Conservation (phyloP, 2,329 filamentous ascomycete species). For the Aspergillus novofumigatus region DNA sequence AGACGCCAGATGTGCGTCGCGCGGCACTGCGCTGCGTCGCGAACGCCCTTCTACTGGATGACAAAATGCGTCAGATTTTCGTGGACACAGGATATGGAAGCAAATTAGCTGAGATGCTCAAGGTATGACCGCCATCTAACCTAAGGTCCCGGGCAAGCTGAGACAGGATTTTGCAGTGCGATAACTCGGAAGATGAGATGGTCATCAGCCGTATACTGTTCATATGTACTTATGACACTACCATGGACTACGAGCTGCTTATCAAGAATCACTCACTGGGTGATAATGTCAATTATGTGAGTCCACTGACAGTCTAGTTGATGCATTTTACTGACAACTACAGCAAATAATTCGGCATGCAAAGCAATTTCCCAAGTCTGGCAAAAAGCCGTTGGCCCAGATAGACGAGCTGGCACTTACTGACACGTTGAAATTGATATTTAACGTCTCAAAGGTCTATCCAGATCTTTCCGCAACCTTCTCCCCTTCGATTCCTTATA, state of each 20-base stretch:
- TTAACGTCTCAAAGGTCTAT: slow-evolving; percentile 78
- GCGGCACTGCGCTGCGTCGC: slow-evolving; percentile 79
- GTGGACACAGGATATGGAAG: slow-evolving; percentile 65
- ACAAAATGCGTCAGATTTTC: slow-evolving; percentile 65
- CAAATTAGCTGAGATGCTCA: slow-evolving; percentile 67
- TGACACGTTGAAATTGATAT: slow-evolving; percentile 82
- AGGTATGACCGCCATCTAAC: slow-evolving; percentile 36
- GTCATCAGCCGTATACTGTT: slow-evolving; percentile 75
- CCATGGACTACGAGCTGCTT: slow-evolving; percentile 61
- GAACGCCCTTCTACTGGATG: slow-evolving; percentile 72
- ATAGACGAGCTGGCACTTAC: slow-evolving; percentile 73
- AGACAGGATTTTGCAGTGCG: slow-evolving; percentile 43
- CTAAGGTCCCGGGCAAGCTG: not conserved
- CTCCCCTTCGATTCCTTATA: slow-evolving; percentile 61
- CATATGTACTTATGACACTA: slow-evolving; percentile 71
- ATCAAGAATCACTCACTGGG: slow-evolving; percentile 64
- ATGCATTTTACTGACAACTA: slow-evolving; percentile 14
- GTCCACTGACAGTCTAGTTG: not conserved
- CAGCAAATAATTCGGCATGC: slow-evolving; percentile 68
- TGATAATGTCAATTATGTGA: slow-evolving; percentile 59
- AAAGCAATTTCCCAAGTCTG: slow-evolving; percentile 47
- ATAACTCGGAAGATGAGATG: slow-evolving; percentile 81
- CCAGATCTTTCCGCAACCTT: slow-evolving; percentile 60
- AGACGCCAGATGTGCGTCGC: slow-evolving; percentile 60
- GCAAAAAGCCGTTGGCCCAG: slow-evolving; percentile 30